phyloP scores from a whole-genome alignment of 306 rosid genomes.

The Boehmeria nivea region DNA sequence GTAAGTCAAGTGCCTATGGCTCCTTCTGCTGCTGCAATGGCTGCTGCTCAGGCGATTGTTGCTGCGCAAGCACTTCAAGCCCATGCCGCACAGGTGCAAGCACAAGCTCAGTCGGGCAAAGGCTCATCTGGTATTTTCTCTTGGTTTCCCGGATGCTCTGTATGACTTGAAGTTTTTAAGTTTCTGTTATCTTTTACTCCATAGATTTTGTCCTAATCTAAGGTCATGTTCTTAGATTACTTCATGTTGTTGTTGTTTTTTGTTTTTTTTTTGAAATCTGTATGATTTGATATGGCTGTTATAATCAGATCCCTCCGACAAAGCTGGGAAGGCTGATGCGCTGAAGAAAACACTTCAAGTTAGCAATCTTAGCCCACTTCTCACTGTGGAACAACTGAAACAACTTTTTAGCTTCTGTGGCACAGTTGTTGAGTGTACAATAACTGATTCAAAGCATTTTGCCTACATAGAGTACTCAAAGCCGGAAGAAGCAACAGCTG shows the following conservation, averaged over 20 bases:
- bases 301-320: slow-evolving; percentile 63
- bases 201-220: slow-evolving; percentile 5
- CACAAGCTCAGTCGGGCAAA: slow-evolving; percentile 71
- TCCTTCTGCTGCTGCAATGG: slow-evolving; percentile 99
- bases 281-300: slow-evolving; percentile 16
- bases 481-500: slow-evolving; percentile 89
- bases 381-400: slow-evolving; percentile 90
- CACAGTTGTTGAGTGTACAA: slow-evolving; percentile 87
- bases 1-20: slow-evolving; percentile 98
- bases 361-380: slow-evolving; percentile 99
- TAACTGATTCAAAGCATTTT: slow-evolving; percentile 96
- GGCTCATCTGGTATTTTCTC: slow-evolving; percentile 67
- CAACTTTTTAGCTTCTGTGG: slow-evolving; percentile 95
- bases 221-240: background rate
- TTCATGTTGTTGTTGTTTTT: background rate
- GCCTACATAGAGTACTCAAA: slow-evolving; percentile 96
- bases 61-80: slow-evolving; percentile 99
- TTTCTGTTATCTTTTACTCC: slow-evolving; percentile 8
- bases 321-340: slow-evolving; percentile 63
- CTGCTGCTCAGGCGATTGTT: slow-evolving; percentile 99
- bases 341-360: slow-evolving; percentile 95
- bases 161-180: background rate
- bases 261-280: background rate
- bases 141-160: slow-evolving; percentile 1
- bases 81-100: slow-evolving; percentile 94